A percentile compares a stretch with the other conserved stretches of the same genome.
These are phyloP conservation scores for Cantharellus cinnabarinus DNA, from an alignment of 768 basidiomycete genomes.

Conservation along the genomic window DNA sequence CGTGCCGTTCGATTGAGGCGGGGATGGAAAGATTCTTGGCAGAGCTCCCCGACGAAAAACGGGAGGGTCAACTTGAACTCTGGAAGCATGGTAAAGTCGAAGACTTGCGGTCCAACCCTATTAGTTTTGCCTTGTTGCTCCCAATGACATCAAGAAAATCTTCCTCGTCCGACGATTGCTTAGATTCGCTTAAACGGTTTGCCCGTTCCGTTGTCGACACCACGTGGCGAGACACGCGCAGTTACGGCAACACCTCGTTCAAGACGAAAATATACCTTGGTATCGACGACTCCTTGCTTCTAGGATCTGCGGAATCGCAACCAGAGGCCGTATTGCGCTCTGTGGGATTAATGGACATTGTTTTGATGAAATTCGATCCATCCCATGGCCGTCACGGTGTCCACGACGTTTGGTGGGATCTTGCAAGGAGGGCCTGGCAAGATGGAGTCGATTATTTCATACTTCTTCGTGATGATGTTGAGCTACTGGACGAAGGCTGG, in stretches of 20 bases:
- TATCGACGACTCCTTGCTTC: slow-evolving; percentile 25
- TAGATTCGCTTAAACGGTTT: slow-evolving; percentile 24
- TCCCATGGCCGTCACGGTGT: slow-evolving; percentile 26
- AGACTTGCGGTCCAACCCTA: slow-evolving; percentile 10
- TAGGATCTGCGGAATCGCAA: slow-evolving; percentile 11
- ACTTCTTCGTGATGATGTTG: slow-evolving; percentile 36
- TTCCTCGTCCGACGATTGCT: slow-evolving; percentile 18
- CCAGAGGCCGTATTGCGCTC: slow-evolving; percentile 21
- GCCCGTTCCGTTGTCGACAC: slow-evolving; percentile 25
- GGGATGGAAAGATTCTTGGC: no score
- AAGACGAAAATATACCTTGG: slow-evolving; percentile 27
- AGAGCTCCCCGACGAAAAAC: slow-evolving; percentile 21
- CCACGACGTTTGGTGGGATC: slow-evolving; percentile 33
- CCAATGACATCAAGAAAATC: slow-evolving; percentile 35
- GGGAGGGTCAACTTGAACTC: slow-evolving; percentile 20
- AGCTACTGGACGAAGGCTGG: slow-evolving; percentile 33
- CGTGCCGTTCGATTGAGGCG: slow-evolving; percentile 7
- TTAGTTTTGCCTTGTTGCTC: slow-evolving; percentile 32
- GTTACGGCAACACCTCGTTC: slow-evolving; percentile 17
- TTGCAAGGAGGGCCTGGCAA: slow-evolving; percentile 26
- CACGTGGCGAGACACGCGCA: slow-evolving; percentile 25
- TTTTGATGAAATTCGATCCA: slow-evolving; percentile 19
- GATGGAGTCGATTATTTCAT: slow-evolving; percentile 31
- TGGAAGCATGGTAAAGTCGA: background rate
- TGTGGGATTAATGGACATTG: slow-evolving; percentile 15